Conservation (phyloP, 495 filamentous ascomycete species). For the Talaromyces thailandensis region DNA sequence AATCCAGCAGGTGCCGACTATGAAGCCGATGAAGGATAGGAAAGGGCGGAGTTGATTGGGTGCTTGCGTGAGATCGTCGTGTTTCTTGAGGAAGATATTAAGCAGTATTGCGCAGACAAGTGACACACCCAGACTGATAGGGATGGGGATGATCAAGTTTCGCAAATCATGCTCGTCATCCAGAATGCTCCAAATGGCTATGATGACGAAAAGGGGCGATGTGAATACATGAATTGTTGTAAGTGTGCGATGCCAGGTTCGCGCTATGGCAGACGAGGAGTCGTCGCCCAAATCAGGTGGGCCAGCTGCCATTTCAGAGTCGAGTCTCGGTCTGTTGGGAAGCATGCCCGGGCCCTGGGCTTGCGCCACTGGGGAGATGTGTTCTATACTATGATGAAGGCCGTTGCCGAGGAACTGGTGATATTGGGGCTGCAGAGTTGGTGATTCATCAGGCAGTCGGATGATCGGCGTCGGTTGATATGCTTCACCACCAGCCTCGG, state of each 20-base stretch:
- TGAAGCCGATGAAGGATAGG: constrained; percentile 84
- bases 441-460: constrained; percentile 37
- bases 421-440: constrained; percentile 17
- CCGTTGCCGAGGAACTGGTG: constrained; percentile 1
- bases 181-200: constrained; percentile 68
- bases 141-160: constrained; percentile 51
- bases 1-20: constrained; percentile 90
- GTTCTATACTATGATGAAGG: background rate
- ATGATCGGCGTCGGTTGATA: constrained; percentile 20
- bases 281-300: constrained; percentile 14
- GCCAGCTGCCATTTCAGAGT: constrained; percentile 31
- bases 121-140: constrained; percentile 65
- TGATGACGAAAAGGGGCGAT: constrained; percentile 72
- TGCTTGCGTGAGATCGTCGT: constrained; percentile 32
- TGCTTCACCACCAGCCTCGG: constrained; percentile 18
- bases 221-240: constrained; percentile 76
- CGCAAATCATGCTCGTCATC: constrained; percentile 36
- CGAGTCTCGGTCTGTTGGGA: constrained; percentile 21
- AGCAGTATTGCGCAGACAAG: constrained; percentile 53
- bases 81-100: constrained; percentile 45
- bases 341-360: constrained; percentile 4
- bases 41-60: constrained; percentile 57
- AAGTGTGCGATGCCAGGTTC: constrained; percentile 83
- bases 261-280: constrained; percentile 27
- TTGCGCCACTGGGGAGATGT: background rate